Conservation (phyloP, 305 asterid genomes). For the Ilex paraguariensis region DNA sequence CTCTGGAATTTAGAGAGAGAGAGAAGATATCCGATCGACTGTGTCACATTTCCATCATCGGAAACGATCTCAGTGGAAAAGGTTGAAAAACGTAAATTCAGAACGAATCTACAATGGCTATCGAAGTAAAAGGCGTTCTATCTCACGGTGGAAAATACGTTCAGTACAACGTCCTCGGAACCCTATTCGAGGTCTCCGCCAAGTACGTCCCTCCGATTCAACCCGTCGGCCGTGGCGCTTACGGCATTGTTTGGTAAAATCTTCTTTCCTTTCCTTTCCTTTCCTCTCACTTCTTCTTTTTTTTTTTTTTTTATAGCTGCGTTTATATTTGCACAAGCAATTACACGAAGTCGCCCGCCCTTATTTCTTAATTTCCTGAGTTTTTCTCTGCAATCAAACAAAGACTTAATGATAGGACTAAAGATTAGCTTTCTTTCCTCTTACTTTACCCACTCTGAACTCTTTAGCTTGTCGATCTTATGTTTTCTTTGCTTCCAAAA, state of each 20-base stretch:
- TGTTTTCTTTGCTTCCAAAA: too few species aligned
- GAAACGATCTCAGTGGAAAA: background rate
- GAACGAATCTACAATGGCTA: slow-evolving; percentile 21
- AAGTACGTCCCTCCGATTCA: slow-evolving; percentile 74
- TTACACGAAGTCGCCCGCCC: too few species aligned
- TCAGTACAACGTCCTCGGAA: slow-evolving; percentile 76
- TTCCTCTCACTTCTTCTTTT: background rate
- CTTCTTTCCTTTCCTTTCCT: too few species aligned
- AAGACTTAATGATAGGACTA: too few species aligned
- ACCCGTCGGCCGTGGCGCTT: slow-evolving; percentile 91
- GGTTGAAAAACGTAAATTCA: slow-evolving; percentile 37
- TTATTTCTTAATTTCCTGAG: too few species aligned
- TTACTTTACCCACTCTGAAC: too few species aligned
- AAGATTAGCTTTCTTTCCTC: too few species aligned
- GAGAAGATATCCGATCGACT: too few species aligned
- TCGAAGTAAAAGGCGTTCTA: slow-evolving; percentile 42
- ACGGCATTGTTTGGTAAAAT: slow-evolving; percentile 75
- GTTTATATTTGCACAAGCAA: background rate
- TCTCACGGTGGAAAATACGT: slow-evolving; percentile 56
- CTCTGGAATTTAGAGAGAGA: slow-evolving; percentile 2
- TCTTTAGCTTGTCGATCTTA: too few species aligned
- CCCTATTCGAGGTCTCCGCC: slow-evolving; percentile 63
- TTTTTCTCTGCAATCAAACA: too few species aligned
- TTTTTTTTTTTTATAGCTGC: background rate
- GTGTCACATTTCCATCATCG: too few species aligned